Evolutionary conservation across 495 filamentous ascomycete genomes (phyloP), one percentile per base, ranked within the genome.

Genomic region (Corynascus novoguineensis): DNA sequence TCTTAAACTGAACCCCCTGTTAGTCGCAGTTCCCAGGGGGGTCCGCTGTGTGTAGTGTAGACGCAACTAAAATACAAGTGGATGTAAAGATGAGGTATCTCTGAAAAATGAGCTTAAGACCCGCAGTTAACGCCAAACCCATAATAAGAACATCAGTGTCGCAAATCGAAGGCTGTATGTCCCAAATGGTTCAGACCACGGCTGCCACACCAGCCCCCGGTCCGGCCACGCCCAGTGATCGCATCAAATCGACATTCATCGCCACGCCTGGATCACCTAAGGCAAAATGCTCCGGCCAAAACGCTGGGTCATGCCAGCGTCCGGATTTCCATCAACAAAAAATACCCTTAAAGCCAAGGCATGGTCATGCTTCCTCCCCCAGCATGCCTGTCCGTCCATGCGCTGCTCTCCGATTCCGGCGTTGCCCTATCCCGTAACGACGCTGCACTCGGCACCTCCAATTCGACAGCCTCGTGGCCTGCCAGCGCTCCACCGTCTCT

Each of bases 381-480:
- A 27, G 28, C 52, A 37, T 55, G 45, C 56, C 41, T 54, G 1
- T 50, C 61, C 10, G 53, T 63, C 61, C 61, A 63, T 11, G 32
- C 58, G 17, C 53, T 60, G 22, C 22, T 50, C 24, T 41, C 50
- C 29, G 53, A 53, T 19, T 24, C 47, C 21, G 51, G 51, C 19
- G 51, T 32, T 21, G 50, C 47, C 28, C 60, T 44, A 19, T 55
- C 54, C 40, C 48, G 53, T 25, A 59, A 24, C 49, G 60, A 59
- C 24, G 31, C 34, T 9, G 55, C 56, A 11, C 37, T 52, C 1
- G 59, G 54, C 25, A 58, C 63, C 25, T 60, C 63, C 37, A 66
- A 24, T 35, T 63, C 63, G 27, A 49, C 63, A 15, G 53, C 58
- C 15, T 28, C 38, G 11, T 21, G 37, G 5, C 48, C 48, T 4